Percentiles rank a stretch among this genome's conserved stretches.
Evolutionary conservation across 192 early-diverging fungal species (phyloP).

Genomic region (Coemansia furcata): DNA sequence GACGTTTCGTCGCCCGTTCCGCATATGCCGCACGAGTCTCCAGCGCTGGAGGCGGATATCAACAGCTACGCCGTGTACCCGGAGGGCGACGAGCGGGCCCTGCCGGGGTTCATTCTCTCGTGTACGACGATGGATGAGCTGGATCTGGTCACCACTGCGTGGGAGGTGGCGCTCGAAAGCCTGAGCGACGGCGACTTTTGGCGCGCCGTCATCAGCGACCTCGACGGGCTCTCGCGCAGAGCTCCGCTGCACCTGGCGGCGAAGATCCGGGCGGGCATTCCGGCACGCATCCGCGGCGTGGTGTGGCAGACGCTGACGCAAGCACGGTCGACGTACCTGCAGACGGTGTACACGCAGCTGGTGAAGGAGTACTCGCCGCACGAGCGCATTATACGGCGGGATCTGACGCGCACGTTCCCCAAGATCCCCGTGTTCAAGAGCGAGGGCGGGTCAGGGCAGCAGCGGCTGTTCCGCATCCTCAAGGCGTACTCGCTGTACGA

Average conservation of each 20-base stretch:
- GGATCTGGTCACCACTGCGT: constrained; percentile 33
- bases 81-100: constrained; percentile 45
- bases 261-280: constrained; percentile 84
- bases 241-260: constrained; percentile 74
- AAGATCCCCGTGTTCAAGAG: constrained; percentile 83
- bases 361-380: constrained; percentile 59
- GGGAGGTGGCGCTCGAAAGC: constrained; percentile 28
- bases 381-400: constrained; percentile 90
- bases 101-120: constrained; percentile 37
- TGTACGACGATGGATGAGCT: constrained; percentile 37
- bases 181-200: constrained; percentile 88
- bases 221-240: constrained; percentile 69
- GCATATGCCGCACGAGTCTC: neutral
- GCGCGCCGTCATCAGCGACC: constrained; percentile 87
- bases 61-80: constrained; percentile 36
- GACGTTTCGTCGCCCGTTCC: constrained; percentile 28
- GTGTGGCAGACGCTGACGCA: constrained; percentile 94
- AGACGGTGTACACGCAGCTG: constrained; percentile 71
- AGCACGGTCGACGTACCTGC: constrained; percentile 59
- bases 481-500: constrained; percentile 94
- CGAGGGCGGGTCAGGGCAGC: constrained; percentile 79
- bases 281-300: constrained; percentile 82
- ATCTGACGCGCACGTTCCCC: constrained; percentile 90
- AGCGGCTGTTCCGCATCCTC: constrained; percentile 83
- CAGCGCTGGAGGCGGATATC: neutral